Percentiles rank a stretch among this genome's conserved stretches.
Conservation (phyloP, 1,284 basidiomycete species). For the Ganoderma sinense region DNA sequence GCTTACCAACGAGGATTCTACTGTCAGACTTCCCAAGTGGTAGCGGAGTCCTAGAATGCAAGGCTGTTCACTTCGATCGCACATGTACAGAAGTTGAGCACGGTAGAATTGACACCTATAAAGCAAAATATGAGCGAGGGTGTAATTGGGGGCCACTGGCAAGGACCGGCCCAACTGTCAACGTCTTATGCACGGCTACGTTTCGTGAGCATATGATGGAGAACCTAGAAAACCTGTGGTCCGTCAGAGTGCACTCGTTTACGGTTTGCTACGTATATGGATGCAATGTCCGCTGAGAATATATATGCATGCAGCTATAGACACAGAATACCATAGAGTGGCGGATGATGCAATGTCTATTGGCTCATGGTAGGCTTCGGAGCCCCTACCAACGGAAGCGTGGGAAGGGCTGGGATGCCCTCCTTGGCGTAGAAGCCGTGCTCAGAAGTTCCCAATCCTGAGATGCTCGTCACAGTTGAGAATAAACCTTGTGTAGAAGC, state of each 20-base stretch:
- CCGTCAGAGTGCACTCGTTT: background rate
- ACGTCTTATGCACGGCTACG: too few relatives aligned
- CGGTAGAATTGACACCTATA: too few relatives aligned
- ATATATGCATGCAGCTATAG: background rate
- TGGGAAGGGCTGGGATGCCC: background rate
- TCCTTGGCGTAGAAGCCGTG: background rate
- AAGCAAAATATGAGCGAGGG: background rate
- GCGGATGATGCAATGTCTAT: background rate
- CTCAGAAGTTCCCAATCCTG: constrained; percentile 2
- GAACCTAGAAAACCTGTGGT: background rate
- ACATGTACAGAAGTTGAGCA: too few relatives aligned
- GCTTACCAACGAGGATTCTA: too few relatives aligned
- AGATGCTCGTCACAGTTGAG: constrained; percentile 37
- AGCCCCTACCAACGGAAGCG: background rate
- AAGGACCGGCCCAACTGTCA: background rate
- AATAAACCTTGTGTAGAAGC: constrained; percentile 38
- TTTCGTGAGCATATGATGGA: background rate
- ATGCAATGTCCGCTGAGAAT: background rate
- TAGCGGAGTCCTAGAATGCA: too few relatives aligned
- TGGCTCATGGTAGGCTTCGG: background rate
- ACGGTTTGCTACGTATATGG: background rate
- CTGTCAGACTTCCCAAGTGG: too few relatives aligned
- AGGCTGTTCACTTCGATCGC: too few relatives aligned
- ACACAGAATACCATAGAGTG: background rate
- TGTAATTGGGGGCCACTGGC: background rate